Conservation (phyloP, 768 basidiomycete species). For the Mycena latifolia region DNA sequence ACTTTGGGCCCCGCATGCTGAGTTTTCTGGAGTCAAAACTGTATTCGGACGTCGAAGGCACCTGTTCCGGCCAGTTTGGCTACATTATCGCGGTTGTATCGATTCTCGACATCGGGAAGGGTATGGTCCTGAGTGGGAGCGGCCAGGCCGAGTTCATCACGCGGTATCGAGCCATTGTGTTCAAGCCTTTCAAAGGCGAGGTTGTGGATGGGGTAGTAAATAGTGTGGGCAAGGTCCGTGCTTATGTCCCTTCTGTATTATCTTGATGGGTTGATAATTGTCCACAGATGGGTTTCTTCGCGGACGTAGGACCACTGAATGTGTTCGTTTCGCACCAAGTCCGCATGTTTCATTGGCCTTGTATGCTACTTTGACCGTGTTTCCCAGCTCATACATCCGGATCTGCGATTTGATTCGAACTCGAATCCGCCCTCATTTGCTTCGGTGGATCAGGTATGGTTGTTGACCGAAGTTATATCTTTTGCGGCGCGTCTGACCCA, state of each 20-base stretch:
- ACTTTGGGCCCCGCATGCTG: conserved; percentile 96
- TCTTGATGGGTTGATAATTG: not conserved
- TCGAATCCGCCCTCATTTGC: conserved; percentile 97
- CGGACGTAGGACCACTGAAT: conserved; percentile 92
- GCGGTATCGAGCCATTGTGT: conserved; percentile 95
- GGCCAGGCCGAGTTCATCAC: conserved; percentile 98
- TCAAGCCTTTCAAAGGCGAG: conserved; percentile 99
- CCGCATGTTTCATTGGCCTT: conserved; percentile 3
- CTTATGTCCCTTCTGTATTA: not conserved
- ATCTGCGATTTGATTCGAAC: conserved; percentile 95
- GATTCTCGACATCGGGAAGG: conserved; percentile 92
- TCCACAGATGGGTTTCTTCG: conserved; percentile 96
- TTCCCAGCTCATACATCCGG: conserved; percentile 90
- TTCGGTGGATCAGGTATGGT: conserved; percentile 85
- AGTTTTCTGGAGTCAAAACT: conserved; percentile 94
- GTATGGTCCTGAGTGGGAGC: conserved; percentile 90
- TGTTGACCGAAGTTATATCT: conserved; percentile 5
- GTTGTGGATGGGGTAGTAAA: conserved; percentile 97
- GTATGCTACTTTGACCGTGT: conserved; percentile 10
- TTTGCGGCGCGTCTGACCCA: not conserved
- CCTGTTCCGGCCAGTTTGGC: conserved; percentile 95
- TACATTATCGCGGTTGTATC: conserved; percentile 94
- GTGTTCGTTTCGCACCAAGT: conserved; percentile 98
- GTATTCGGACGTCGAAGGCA: conserved; percentile 97
- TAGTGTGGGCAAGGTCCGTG: conserved; percentile 92